Conservation (phyloP, 2,329 filamentous ascomycete genomes). For the Aspergillus novoparasiticus region DNA sequence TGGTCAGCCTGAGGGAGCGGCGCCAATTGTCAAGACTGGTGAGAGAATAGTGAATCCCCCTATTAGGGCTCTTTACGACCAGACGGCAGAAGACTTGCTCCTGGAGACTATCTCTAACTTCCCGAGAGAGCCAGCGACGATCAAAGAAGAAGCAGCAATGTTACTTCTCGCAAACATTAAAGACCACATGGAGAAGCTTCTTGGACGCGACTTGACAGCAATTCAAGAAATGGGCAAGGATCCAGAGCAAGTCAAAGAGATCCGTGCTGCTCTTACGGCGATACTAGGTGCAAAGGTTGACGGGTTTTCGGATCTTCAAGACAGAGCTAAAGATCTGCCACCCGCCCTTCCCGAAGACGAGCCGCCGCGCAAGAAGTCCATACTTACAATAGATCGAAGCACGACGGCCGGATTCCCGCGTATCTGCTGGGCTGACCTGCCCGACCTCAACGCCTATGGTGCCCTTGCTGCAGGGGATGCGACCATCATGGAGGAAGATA, state of each 20-base stretch:
- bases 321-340: slow-evolving; percentile 39
- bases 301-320: slow-evolving; percentile 47
- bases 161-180: slow-evolving; percentile 52
- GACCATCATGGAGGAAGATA: slow-evolving; percentile 48
- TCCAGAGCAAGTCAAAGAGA: slow-evolving; percentile 48
- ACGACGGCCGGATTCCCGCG: slow-evolving; percentile 42
- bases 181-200: slow-evolving; percentile 51
- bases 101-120: slow-evolving; percentile 49
- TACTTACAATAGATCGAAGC: slow-evolving; percentile 46
- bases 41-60: slow-evolving; percentile 46
- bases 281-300: slow-evolving; percentile 49
- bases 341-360: slow-evolving; percentile 39
- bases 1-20: slow-evolving; percentile 40
- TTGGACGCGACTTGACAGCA: slow-evolving; percentile 45
- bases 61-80: slow-evolving; percentile 45
- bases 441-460: slow-evolving; percentile 46
- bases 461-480: slow-evolving; percentile 41
- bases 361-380: slow-evolving; percentile 43
- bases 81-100: slow-evolving; percentile 46
- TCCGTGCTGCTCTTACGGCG: slow-evolving; percentile 45
- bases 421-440: slow-evolving; percentile 47
- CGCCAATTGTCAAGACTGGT: slow-evolving; percentile 46
- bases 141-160: slow-evolving; percentile 51
- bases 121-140: slow-evolving; percentile 45
- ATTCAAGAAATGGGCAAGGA: slow-evolving; percentile 51